These are phyloP conservation scores for Erodium chrysanthum DNA, from an alignment of 441 rosid species.

Conservation along the genomic window DNA sequence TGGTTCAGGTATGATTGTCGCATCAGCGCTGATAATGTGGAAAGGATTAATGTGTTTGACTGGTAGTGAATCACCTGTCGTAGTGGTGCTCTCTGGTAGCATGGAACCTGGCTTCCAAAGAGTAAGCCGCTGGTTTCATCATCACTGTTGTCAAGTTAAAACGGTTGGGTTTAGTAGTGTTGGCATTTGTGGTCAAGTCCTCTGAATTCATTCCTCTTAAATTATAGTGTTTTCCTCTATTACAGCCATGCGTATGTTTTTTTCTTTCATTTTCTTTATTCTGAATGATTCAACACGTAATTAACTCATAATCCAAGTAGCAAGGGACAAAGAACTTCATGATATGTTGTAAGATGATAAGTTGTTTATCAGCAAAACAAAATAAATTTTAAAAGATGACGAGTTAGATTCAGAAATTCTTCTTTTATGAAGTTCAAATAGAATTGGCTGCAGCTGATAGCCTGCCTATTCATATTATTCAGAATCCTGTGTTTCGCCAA, in stretches of 20 bases:
- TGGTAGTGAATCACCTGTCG: slow-evolving; percentile 75
- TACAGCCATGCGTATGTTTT: not conserved
- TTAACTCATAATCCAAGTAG: not conserved
- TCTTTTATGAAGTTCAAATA: not conserved
- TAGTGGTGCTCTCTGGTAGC: slow-evolving; percentile 73
- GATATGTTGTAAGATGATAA: not conserved
- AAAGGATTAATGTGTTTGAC: slow-evolving; percentile 61
- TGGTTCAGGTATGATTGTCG: slow-evolving; percentile 48
- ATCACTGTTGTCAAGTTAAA: too few relatives aligned
- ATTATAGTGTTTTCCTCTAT: not conserved
- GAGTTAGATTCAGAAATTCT: not conserved
- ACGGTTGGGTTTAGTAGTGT: not conserved
- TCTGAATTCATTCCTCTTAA: not conserved
- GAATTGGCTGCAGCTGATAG: not conserved
- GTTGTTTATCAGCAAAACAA: too few relatives aligned
- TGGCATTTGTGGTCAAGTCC: not conserved
- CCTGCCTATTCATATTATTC: not conserved
- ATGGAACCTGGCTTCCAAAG: slow-evolving; percentile 92
- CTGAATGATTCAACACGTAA: not conserved
- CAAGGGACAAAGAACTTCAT: not conserved
- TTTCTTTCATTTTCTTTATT: not conserved
- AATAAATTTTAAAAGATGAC: too few relatives aligned
- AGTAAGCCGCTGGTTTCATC: slow-evolving; percentile 23
- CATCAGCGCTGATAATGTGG: slow-evolving; percentile 74
- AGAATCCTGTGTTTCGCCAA: not conserved